Evolutionary conservation across 2,329 filamentous ascomycete genomes (phyloP), one percentile per base, ranked within the genome.

Genomic region (Diaporthe sp.): DNA sequence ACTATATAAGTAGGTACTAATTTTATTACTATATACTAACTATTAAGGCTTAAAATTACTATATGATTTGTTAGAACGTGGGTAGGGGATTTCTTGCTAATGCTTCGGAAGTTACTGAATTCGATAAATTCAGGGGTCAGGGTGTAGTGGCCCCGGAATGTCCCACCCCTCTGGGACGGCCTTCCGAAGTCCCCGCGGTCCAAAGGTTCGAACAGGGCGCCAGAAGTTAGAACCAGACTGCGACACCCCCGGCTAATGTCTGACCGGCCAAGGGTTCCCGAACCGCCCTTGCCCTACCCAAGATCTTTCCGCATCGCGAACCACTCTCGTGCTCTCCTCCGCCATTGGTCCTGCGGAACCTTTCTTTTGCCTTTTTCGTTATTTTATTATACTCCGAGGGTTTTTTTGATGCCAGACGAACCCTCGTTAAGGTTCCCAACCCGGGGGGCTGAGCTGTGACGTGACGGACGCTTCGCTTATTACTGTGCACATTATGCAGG

Each of bases 331-430:
- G 64, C 64, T 22, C 47, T 52, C 30, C 13, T 35, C n/a, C 47
- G 19, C 47, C 15, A 68, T 68, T 68, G 64, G 64, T n/a, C 45
- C 47, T 33, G 45, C 64, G 22, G 30, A 6, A 30, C 5, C 22
- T 68, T 68, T 52, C 5, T 30, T 68, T 68, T 52, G 47, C n/a
- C 17, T 68, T 68, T 52, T 30, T 22, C 7, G 54, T 40, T 54
- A 28, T 68, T 52, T 68, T 38, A 52, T 47, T n/a, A n/a, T n/a
- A n/a, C n/a, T 28, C 64, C 47, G 64, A 40, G 33, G 28, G 7
- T 40, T n/a, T n/a, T n/a, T n/a, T 38, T 54, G 64, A 68, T 52
- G 64, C 64, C 64, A 68, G 64, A 54, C 64, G 47, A 68, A 68
- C 64, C 47, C 22, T 52, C 64, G 30, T 25, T 28, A 52, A 52